These are phyloP conservation scores for Microcyclosporella mali DNA, from an alignment of 2,329 filamentous ascomycete species.

Conservation along the genomic window DNA sequence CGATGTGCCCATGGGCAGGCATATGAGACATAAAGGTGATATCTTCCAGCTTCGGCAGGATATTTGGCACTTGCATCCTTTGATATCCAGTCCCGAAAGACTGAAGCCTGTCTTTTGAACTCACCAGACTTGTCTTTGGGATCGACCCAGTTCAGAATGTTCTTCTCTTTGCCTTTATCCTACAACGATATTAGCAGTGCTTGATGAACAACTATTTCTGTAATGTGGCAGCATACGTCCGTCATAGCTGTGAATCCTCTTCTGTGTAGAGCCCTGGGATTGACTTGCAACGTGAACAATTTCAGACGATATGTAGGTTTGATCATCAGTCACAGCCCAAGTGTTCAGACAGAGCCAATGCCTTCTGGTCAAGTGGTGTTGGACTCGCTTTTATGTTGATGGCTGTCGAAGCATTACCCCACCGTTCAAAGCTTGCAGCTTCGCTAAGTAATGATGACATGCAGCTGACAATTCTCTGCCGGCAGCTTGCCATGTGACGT, in stretches of 20 bases:
- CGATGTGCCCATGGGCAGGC: constrained; percentile 93
- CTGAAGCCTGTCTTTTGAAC: constrained; percentile 81
- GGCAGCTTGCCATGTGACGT: no score
- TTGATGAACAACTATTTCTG: not conserved
- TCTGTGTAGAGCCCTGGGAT: no score
- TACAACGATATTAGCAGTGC: no score
- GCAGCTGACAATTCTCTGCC: not conserved
- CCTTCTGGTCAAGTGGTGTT: no score
- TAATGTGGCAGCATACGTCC: not conserved
- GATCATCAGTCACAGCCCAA: not conserved
- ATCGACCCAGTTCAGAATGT: constrained; percentile 78
- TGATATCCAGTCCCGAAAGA: constrained; percentile 77
- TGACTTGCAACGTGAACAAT: not conserved
- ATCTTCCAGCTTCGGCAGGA: constrained; percentile 78
- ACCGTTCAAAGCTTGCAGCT: not conserved
- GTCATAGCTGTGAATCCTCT: no score
- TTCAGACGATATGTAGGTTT: not conserved
- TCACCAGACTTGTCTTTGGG: constrained; percentile 74
- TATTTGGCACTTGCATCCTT: constrained; percentile 66
- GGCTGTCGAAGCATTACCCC: not conserved
- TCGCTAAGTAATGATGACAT: not conserved
- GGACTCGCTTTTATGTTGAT: not conserved
- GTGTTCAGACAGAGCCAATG: no score
- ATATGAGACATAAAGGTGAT: constrained; percentile 88
- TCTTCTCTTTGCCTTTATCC: constrained; percentile 1